Evolutionary conservation across 176 grass and related monocot genomes (phyloP), one percentile per base, ranked within the genome.

Genomic region (Bromus sterilis): DNA sequence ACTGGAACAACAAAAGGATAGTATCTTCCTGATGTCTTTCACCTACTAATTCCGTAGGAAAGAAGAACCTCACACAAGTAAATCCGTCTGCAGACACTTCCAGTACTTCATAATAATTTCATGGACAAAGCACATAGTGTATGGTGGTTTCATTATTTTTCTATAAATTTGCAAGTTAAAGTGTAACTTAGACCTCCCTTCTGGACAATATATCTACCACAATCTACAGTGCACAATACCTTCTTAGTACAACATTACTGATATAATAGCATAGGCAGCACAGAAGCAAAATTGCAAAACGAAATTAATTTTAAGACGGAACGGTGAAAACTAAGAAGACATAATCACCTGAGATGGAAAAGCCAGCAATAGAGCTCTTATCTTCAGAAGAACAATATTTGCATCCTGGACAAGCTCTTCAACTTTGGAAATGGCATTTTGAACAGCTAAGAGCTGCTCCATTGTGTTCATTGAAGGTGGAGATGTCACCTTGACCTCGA

Each of bases 371-470:
- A 98, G 77, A 58, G 95, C 86, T 56, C 95, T 76, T 82, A 93
- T 78, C 87, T 98, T 98, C 64, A 98, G 82, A 73, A 98, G 92
- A 85, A 95, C 79, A 71, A 98, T 89, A 84, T 98, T 98, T 73
- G 83, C 90, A 87, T 95, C 95, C 71, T 93, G 90, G 31, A 98
- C 92, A 60, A 98, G 85, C 76, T 95, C 88, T 83, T 98, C 95
- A 39, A 95, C 81, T 92, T 98, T 89, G 46, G 92, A 95, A 87
- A 98, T 93, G 55, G 86, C 95, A 86, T 91, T 98, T 83, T 98
- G 95, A 71, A 98, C 95, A 66, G 95, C 92, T 80, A 95, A 87
- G 49, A 98, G 88, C 88, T 98, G 95, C 78, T 98, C 95, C 95
- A 98, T 86, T 32, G 90, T 95, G 84, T 89, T 98, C 92, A 95